Base-by-base conservation (phyloP, 805 yeast species). In the Candida manassasensis region DNA sequence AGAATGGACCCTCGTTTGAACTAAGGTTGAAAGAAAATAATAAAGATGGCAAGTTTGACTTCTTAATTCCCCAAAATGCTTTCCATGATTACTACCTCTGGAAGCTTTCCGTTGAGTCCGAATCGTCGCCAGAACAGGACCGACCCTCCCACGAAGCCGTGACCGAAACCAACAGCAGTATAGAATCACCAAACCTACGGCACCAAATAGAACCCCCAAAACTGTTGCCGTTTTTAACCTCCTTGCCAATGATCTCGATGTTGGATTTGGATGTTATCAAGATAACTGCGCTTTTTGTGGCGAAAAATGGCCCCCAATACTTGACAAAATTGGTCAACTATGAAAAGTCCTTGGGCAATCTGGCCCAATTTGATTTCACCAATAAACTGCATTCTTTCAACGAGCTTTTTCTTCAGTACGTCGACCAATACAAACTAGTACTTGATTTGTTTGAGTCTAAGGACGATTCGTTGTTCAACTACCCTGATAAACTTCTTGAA, bases 1-100 rank as follows among this genome's bases (percentile, higher is more conserved):
- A 82, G 42, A 83, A 85, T 49, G 96, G 95, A 0, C 15, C 12
- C 17, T 61, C 72, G 2, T 84, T 86, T 57, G 93, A 81, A 47
- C 61, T 63, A 7, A 62, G 82, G 33, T 69, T 85, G 38, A 58
- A 59, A 12, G 63, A 59, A 24, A 78, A 79, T 42, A 54, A 62
- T 11, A 53, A 59, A 4, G 69, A 69, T 34, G 64, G 67, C 19
- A 76, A 78, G 50, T 84, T 87, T 54, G 61, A 72, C n/a, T 89
- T 89, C 49, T 54, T 88, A 4, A 53, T 66, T 13, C 67, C 65
- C 1, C 63, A 58, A 2, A 75, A 83, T 55, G 73, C 77, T 7
- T 75, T 73, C 52, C 52, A 82, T 48, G 61, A 55, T 2, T 85
- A 75, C 53, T 88, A 84, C 53, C 54, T 52, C 30, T 68, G 72